Evolutionary conservation across 768 basidiomycete genomes (phyloP).

Genomic region (Boletus pseudo-olivaceus): DNA sequence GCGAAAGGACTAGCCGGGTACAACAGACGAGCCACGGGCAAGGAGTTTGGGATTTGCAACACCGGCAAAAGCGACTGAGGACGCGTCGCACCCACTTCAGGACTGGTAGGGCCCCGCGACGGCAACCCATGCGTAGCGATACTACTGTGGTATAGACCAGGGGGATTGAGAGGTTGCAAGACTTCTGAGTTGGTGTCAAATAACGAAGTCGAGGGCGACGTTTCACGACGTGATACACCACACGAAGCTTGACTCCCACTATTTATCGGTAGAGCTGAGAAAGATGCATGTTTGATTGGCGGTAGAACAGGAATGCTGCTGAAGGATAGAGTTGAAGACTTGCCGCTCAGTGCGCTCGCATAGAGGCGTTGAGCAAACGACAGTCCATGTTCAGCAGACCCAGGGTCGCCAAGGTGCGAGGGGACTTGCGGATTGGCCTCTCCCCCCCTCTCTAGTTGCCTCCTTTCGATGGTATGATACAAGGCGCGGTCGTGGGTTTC

Average conservation of each 20-base stretch:
- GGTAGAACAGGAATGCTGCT: slow-evolving; percentile 5
- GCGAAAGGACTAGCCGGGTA: not conserved
- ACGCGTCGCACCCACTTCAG: not conserved
- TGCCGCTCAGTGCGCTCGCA: slow-evolving; percentile 35
- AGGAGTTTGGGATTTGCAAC: not conserved
- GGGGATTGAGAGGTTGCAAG: slow-evolving; percentile 2
- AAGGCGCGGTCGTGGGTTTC: slow-evolving; percentile 8
- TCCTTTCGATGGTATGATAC: slow-evolving; percentile 19
- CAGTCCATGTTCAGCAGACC: slow-evolving; percentile 16
- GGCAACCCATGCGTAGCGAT: slow-evolving; percentile 7
- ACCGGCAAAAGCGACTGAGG: slow-evolving; percentile 2
- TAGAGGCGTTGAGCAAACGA: slow-evolving; percentile 44
- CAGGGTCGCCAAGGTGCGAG: not conserved
- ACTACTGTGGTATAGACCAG: slow-evolving; percentile 19
- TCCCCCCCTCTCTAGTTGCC: slow-evolving; percentile 4
- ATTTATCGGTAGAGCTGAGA: not conserved
- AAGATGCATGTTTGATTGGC: not conserved
- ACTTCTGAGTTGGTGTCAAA: not conserved
- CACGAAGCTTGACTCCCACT: not conserved
- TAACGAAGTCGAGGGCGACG: slow-evolving; percentile 2
- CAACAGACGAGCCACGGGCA: not conserved
- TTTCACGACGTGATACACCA: not conserved
- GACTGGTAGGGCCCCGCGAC: not conserved
- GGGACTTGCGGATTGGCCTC: not conserved
- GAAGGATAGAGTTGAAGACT: slow-evolving; percentile 4